Percentiles rank a stretch among this genome's conserved stretches.
These are phyloP conservation scores for Thymus mandschuricus DNA, from an alignment of 257 asterid genomes.

Conservation along the genomic window DNA sequence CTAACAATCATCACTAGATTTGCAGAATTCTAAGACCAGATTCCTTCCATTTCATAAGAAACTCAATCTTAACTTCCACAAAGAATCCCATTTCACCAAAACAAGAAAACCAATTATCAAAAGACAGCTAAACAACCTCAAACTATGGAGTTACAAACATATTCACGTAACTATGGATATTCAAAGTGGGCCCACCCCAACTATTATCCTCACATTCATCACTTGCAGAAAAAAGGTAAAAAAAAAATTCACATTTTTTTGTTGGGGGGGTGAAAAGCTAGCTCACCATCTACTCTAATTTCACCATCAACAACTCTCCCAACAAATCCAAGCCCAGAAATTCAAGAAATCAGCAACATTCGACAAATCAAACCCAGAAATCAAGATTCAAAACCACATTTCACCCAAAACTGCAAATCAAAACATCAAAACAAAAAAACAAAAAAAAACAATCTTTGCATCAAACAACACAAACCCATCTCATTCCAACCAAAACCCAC, in stretches of 20 bases:
- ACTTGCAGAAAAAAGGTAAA: background rate
- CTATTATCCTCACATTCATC: slow-evolving; percentile 28
- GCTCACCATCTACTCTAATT: slow-evolving; percentile 15
- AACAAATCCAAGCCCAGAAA: slow-evolving; percentile 8
- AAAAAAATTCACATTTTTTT: slow-evolving; percentile 7
- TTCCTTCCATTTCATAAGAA: background rate
- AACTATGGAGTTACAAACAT: slow-evolving; percentile 29
- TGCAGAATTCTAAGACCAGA: slow-evolving; percentile 6
- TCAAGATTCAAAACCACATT: slow-evolving; percentile 15
- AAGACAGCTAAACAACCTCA: slow-evolving; percentile 29
- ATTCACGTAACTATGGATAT: slow-evolving; percentile 30
- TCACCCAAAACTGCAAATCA: background rate
- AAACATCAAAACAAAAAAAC: background rate
- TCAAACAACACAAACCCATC: slow-evolving; percentile 2
- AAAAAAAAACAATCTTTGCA: background rate
- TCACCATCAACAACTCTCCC: background rate
- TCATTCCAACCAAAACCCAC: slow-evolving; percentile 23
- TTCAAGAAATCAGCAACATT: slow-evolving; percentile 25
- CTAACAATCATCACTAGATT: slow-evolving; percentile 7
- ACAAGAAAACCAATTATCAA: slow-evolving; percentile 31
- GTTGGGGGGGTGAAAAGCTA: background rate
- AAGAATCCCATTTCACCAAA: background rate
- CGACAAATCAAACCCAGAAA: background rate
- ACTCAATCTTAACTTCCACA: background rate
- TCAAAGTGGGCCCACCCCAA: slow-evolving; percentile 40